Evolutionary conservation across 306 rosid genomes (phyloP), one percentile per base, ranked within the genome.

Genomic region (Purshia tridentata): DNA sequence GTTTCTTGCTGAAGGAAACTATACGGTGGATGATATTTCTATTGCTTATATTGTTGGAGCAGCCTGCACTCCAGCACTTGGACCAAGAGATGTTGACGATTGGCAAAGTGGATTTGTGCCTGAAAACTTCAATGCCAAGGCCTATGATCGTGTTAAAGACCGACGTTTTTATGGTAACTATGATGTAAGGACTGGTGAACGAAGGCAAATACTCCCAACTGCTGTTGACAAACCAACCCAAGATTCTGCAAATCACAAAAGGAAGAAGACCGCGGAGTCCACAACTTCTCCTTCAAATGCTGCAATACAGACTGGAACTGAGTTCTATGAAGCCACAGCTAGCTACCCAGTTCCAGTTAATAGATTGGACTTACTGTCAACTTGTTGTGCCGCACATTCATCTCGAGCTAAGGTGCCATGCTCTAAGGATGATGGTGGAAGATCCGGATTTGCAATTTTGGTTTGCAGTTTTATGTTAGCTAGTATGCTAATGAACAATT

Each of bases 31-130:
- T 13, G 72, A 67, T 47, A 58, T 22, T 29, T 6, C 9, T 1
- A n/a, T 49, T 49, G 72, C 72, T 13, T 29, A 29, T 15, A 10
- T 67, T 48, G 14, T 67, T 7, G 58, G 72, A 67, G 19, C 45
- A 13, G 58, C 72, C 12, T 67, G 58, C 23, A 23, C 72, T 67
- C 44, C 59, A 4, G 3, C 14, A 16, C 22, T 23, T 48, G 58
- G 72, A 13, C 44, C 16, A 6, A 67, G 57, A 20, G 72, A 49
- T 29, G 22, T 4, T 23, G 72, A 67, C 49, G 15, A 67, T 11
- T 67, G 72, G 72, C 72, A 67, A 19, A 64, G 7, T 6, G 52
- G 69, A 18, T 18, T 11, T 45, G 41, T 20, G 70, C 55, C 19
- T 65, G 41, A 45, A 19, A 20, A 12, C 20, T n/a, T 46, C 41